Evolutionary conservation across 23 red algal species (phyloP).

Genomic region (Gracilaria caudata): DNA sequence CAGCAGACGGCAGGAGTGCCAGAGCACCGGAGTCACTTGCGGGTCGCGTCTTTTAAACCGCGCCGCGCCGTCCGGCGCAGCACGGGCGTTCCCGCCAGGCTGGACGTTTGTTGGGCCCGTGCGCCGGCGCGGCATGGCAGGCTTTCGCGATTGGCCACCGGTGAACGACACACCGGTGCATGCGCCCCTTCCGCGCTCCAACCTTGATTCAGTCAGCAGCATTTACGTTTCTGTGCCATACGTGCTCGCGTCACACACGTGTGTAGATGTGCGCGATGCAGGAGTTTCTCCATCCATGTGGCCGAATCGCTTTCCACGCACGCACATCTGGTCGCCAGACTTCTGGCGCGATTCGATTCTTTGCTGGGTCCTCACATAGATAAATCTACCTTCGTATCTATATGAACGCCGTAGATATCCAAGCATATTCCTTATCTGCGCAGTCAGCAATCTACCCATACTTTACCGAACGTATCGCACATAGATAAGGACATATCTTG

Average conservation of each 20-base stretch:
- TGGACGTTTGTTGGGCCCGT: no score
- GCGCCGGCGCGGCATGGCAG: neutral
- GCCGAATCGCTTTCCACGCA: slow-evolving; percentile 1
- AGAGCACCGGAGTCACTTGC: slow-evolving; percentile 3
- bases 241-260: neutral
- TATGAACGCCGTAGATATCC: no score
- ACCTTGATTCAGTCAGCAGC: no score
- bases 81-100: no score
- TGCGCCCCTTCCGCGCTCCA: neutral
- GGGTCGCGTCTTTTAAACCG: neutral
- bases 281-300: neutral
- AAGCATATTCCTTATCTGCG: no score
- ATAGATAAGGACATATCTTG: neutral
- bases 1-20: neutral
- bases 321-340: neutral
- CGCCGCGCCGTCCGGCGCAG: neutral
- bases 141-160: neutral
- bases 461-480: no score
- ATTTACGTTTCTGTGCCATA: no score
- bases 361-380: no score
- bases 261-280: neutral
- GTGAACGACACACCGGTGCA: neutral
- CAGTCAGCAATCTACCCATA: no score
- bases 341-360: no score
- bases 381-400: no score